These are phyloP conservation scores for Pelargonium fulgidum DNA, from an alignment of 441 rosid genomes.

Conservation along the genomic window DNA sequence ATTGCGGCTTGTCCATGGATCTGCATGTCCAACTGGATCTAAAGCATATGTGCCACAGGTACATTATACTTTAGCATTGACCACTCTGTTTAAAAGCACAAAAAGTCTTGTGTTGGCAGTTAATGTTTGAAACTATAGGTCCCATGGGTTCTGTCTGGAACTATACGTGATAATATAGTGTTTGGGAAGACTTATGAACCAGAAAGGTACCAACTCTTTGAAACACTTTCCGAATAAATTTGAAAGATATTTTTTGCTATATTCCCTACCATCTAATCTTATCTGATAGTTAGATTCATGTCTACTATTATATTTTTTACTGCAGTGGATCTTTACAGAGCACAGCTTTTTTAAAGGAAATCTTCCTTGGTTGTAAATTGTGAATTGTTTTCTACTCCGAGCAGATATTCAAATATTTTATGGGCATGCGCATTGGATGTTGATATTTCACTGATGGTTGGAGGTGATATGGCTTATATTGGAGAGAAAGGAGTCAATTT, in stretches of 20 bases:
- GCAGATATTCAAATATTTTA: constrained; percentile 60
- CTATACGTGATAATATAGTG: constrained; percentile 68
- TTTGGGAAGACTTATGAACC: constrained; percentile 64
- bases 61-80: constrained; percentile 17
- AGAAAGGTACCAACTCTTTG: constrained; percentile 40
- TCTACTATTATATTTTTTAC: constrained; percentile 1
- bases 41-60: constrained; percentile 93
- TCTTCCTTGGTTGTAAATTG: constrained; percentile 8
- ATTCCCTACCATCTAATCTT: not conserved
- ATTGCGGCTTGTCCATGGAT: constrained; percentile 58
- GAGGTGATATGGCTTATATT: constrained; percentile 77
- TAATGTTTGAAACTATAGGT: constrained; percentile 40
- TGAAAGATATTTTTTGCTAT: not conserved
- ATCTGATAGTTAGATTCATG: not conserved
- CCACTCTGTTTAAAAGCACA: constrained; percentile 19
- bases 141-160: constrained; percentile 94
- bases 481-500: constrained; percentile 89
- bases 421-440: constrained; percentile 73
- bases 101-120: constrained; percentile 19
- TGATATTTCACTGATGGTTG: constrained; percentile 74
- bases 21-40: constrained; percentile 49
- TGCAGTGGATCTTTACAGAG: not conserved
- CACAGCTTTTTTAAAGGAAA: constrained; percentile 6
- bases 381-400: constrained; percentile 19
- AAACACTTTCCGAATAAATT: not conserved